Base-by-base conservation (phyloP, 495 filamentous ascomycete species). In the Penicillium cataractarum region DNA sequence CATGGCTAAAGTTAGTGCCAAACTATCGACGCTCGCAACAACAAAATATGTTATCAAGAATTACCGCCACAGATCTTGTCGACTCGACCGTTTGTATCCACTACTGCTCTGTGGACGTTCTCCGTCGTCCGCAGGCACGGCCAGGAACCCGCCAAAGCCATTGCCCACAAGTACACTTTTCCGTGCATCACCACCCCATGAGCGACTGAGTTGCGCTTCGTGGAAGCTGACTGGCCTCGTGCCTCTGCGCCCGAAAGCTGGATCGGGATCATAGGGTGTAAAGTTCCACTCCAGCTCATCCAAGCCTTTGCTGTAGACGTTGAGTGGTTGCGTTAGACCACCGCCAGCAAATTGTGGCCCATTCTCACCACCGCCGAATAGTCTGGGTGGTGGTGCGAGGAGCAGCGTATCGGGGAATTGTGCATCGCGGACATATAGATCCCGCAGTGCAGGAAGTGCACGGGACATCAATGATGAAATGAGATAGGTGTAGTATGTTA, bases 201-300 rank as follows among this genome's bases (percentile, higher is more conserved):
- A 80, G 32, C 84, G 80, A 42, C 81, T 82, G 19, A 88, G 66
- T 46, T 78, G 76, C 5, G 83, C 82, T 33, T 76, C 77, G 60
- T 85, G 83, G 44, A 86, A 77, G 65, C 80, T 84, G 6, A 87
- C 72, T 0, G 87, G 87, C 17, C 84, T 73, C 42, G 78, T 60
- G 33, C 71, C 74, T 3, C 70, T 69, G 6, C 72, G 75, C 15
- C 72, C 73, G 17, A 69, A 54, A 0, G 70, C 71, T 5, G 75
- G 60, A 5, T 78, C 71, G 3, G 85, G 86, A 6, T 82, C 76
- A 62, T 88, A 80, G 7, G 82, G 76, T 0, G 86, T 89, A 70
- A 93, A 90, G 63, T 90, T 89, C 93, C 93, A 97, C 65, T 93
- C 91, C 22, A 92, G 78, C 66, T 93, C 92, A 62, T 93, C 88